Conservation (phyloP, 2,329 filamentous ascomycete genomes). For the Talaromyces pinophilus region DNA sequence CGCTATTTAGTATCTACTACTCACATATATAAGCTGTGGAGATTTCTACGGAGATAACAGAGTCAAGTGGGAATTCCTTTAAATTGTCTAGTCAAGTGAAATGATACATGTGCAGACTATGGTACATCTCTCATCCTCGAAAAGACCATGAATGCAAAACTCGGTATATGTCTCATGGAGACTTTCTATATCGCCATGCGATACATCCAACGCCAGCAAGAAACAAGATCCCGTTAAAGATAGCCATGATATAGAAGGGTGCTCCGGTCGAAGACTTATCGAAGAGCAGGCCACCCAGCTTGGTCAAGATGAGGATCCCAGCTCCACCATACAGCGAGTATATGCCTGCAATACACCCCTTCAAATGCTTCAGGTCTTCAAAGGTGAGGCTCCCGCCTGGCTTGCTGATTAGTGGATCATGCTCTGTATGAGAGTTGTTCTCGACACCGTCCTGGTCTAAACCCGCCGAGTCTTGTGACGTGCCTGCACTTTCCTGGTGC, state of each 20-base stretch:
- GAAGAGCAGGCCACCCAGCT: conserved; percentile 83
- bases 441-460: conserved; percentile 10
- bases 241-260: conserved; percentile 93
- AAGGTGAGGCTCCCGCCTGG: conserved; percentile 27
- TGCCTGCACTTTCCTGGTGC: neutral
- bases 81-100: neutral
- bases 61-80: no score
- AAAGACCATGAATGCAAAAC: neutral
- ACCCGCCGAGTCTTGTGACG: conserved; percentile 2
- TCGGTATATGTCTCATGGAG: neutral
- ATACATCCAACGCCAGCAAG: conserved; percentile 36
- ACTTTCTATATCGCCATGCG: conserved; percentile 17
- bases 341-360: conserved; percentile 91
- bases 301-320: conserved; percentile 88
- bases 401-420: conserved; percentile 34
- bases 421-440: conserved; percentile 27
- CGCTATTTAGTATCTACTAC: neutral
- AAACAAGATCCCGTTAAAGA: conserved; percentile 76
- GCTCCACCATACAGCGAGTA: conserved; percentile 89
- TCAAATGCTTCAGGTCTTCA: conserved; percentile 60
- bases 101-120: neutral
- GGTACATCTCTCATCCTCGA: neutral
- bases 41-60: neutral
- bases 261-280: conserved; percentile 72
- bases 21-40: neutral